A percentile compares a stretch with the other conserved stretches of the same genome.
These are phyloP conservation scores for Glarea lozoyensis DNA, from an alignment of 495 filamentous ascomycete species.

Conservation along the genomic window DNA sequence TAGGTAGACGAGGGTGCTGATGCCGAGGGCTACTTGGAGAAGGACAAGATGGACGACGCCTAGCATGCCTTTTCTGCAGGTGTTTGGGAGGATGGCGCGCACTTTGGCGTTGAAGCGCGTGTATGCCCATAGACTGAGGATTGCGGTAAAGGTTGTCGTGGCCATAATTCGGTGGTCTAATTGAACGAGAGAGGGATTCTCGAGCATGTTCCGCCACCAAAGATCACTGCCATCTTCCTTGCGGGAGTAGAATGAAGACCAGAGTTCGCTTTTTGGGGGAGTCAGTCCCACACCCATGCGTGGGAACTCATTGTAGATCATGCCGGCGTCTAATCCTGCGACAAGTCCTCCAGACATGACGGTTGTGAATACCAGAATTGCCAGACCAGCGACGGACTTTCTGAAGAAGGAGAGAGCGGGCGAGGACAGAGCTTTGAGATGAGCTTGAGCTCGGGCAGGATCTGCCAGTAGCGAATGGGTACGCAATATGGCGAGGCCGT, in stretches of 20 bases:
- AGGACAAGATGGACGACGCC: constrained; percentile 77
- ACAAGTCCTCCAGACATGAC: constrained; percentile 91
- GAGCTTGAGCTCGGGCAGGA: constrained; percentile 43
- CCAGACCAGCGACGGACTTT: constrained; percentile 60
- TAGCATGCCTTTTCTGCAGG: constrained; percentile 59
- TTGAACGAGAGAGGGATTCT: constrained; percentile 92
- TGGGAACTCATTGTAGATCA: constrained; percentile 98
- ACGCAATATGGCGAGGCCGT: constrained; percentile 76
- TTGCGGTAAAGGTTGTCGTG: constrained; percentile 74
- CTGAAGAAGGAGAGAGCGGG: constrained; percentile 66
- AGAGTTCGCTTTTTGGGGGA: constrained; percentile 75
- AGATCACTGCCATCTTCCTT: constrained; percentile 66
- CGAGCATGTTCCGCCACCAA: constrained; percentile 93
- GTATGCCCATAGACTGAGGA: constrained; percentile 72
- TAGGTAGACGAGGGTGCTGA: constrained; percentile 84
- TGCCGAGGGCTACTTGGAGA: constrained; percentile 76
- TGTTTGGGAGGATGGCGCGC: constrained; percentile 51
- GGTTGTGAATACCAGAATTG: constrained; percentile 73
- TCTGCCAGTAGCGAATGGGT: constrained; percentile 58
- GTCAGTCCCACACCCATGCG: constrained; percentile 79
- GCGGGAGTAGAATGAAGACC: constrained; percentile 77
- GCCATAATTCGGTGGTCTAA: constrained; percentile 92
- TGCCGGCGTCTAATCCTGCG: constrained; percentile 86
- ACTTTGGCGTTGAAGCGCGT: constrained; percentile 53
- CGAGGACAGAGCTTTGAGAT: constrained; percentile 48